Conservation (phyloP, 208 protist genomes). For the Herpetomonas samuelpessoai region DNA sequence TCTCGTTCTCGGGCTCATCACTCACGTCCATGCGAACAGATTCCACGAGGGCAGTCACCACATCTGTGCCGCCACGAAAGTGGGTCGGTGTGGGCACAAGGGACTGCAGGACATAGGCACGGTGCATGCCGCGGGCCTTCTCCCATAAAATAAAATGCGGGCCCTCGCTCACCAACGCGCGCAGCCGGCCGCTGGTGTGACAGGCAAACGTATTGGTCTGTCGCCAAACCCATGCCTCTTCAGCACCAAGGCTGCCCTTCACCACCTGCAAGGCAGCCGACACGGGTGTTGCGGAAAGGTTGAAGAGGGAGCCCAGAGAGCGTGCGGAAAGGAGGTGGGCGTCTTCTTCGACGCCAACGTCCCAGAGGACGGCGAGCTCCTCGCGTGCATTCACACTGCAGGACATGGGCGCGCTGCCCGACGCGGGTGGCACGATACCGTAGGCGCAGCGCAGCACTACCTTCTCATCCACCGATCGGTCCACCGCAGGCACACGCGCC, state of each 20-base stretch:
- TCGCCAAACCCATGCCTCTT: not conserved
- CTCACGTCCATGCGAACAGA: slow-evolving; percentile 1
- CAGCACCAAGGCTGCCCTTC: slow-evolving; percentile 7
- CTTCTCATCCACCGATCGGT: slow-evolving; percentile 16
- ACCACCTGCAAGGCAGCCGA: slow-evolving; percentile 22
- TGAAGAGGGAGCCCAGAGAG: slow-evolving; percentile 49
- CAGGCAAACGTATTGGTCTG: slow-evolving; percentile 10
- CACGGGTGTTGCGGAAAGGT: slow-evolving; percentile 8
- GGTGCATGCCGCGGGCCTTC: slow-evolving; percentile 6
- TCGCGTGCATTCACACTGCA: slow-evolving; percentile 37
- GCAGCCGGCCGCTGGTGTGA: slow-evolving; percentile 8
- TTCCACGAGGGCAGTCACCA: slow-evolving; percentile 4
- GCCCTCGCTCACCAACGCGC: slow-evolving; percentile 5
- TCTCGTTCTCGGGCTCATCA: slow-evolving; percentile 10
- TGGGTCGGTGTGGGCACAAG: not conserved
- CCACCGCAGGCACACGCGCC: slow-evolving; percentile 41
- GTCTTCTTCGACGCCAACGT: slow-evolving; percentile 57
- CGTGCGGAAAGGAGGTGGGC: slow-evolving; percentile 39
- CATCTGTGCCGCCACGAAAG: not conserved
- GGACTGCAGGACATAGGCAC: slow-evolving; percentile 12
- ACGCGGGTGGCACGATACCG: slow-evolving; percentile 37
- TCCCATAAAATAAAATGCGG: slow-evolving; percentile 6
- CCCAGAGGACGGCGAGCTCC: slow-evolving; percentile 50
- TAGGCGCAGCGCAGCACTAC: slow-evolving; percentile 46
- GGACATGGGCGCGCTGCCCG: slow-evolving; percentile 44